Base-by-base conservation (phyloP, 176 grass and related monocot genomes). In the Melocanna baccifera region DNA sequence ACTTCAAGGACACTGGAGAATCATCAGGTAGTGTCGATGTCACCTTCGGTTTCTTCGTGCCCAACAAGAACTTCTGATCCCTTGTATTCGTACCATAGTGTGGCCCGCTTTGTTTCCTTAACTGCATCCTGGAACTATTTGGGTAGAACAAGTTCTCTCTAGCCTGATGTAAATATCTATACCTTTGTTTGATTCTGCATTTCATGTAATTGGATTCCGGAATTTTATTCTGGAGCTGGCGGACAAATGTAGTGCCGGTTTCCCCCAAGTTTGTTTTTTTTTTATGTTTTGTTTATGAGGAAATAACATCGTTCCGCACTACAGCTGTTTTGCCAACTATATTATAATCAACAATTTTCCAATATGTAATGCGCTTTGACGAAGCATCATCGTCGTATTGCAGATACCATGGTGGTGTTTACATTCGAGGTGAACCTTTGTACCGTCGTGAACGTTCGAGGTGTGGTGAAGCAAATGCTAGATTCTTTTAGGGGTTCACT, bases 1-100 rank as follows among this genome's bases (percentile, higher is more conserved):
- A 96, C 45, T 96, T 91, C 78, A 99, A 99, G 69, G 96, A 99
- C 69, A 96, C 89, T 9, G 93, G 96, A 77, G 93, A 96, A 46
- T 57, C 71, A 19, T 91, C 87, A 29, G 93, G 93, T 29, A 90
- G 12, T 0, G 91, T 99, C n/a, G 93, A 99, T 75, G 96, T 94
- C 74, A 99, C 86, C 22, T 99, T 92, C 19, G 91, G 91, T 87
- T 99, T 99, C 86, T 96, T 91, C 64, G 73, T 92, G 42, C 93
- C 96, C 14, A 90, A 84, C 22, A 78, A 94, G 57, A 95, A 92
- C n/a, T 93, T 71, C 20, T 86, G 45, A 89, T 30, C 39, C 68
- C 30, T 53, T 79, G 67, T 57, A 14, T 22, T 22, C 47, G 23
- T 39, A 9, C 47, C 29, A 7, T 36, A 52, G 18, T 69, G 50